Evolutionary conservation across 148 eudicot genomes (phyloP).

Genomic region (Chenopodium suecicum): DNA sequence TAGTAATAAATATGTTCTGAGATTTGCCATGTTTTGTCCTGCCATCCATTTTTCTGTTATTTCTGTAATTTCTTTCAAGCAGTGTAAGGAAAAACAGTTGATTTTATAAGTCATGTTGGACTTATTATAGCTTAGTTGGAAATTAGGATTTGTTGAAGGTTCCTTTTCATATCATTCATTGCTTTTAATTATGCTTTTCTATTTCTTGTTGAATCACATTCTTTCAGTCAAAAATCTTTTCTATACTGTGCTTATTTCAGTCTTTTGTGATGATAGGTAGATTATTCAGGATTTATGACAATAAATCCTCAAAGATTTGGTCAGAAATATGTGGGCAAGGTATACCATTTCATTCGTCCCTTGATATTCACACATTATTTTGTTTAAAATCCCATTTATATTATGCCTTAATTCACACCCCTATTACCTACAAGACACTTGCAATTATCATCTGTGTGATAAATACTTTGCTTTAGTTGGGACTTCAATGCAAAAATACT

Average conservation of each 20-base stretch:
- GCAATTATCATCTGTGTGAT: not conserved
- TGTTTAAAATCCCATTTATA: not conserved
- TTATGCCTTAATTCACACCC: not conserved
- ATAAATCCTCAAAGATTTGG: conserved; percentile 99
- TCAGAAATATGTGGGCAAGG: conserved; percentile 99
- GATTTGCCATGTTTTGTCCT: not conserved
- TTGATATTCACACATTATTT: not conserved
- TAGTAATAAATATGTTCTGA: not conserved
- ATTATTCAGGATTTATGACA: conserved; percentile 96
- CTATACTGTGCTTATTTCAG: not conserved
- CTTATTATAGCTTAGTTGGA: not conserved
- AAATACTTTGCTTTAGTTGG: no score
- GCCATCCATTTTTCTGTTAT: not conserved
- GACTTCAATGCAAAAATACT: not conserved
- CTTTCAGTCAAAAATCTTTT: not conserved
- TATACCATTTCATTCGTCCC: conserved; percentile 16
- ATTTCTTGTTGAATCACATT: not conserved
- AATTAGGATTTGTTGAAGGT: not conserved
- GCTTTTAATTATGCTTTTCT: not conserved
- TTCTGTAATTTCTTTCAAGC: not conserved
- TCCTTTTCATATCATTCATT: not conserved
- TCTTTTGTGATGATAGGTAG: conserved; percentile 59
- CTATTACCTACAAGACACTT: not conserved
- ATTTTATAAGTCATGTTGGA: not conserved
- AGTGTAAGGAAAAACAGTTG: no score